phyloP scores from a whole-genome alignment of 306 rosid genomes.

The Citrullus amarus region DNA sequence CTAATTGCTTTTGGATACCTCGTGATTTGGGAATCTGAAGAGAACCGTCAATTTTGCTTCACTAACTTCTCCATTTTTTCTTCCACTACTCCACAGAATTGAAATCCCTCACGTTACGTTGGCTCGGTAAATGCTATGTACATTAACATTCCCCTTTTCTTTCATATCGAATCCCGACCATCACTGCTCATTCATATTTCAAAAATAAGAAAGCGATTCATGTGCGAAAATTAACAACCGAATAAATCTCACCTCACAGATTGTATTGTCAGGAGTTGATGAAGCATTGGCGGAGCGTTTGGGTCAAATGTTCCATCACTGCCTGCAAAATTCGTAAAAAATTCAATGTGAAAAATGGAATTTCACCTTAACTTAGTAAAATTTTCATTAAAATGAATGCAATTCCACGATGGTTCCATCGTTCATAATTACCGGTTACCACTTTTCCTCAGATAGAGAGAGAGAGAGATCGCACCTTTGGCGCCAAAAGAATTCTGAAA shows the following conservation, averaged over 20 bases:
- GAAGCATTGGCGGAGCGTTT: background rate
- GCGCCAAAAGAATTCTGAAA: background rate
- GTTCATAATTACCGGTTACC: background rate
- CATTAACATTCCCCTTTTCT: background rate
- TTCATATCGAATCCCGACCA: background rate
- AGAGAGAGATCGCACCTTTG: background rate
- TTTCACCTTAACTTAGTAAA: background rate
- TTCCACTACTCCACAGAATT: background rate
- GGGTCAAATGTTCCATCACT: background rate
- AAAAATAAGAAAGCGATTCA: background rate
- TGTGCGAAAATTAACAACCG: background rate
- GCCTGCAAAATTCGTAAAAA: background rate
- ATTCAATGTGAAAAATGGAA: background rate
- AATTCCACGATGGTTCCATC: background rate
- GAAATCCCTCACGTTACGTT: background rate
- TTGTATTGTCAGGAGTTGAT: background rate
- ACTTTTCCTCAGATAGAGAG: background rate
- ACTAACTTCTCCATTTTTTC: constrained; percentile 11
- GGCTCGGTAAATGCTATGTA: background rate
- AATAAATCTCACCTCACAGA: background rate
- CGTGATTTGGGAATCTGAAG: constrained; percentile 9
- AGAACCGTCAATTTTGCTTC: constrained; percentile 29
- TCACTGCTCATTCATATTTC: background rate
- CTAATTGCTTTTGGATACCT: constrained; percentile 11
- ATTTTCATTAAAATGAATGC: background rate